phyloP scores from a whole-genome alignment of 495 filamentous ascomycete genomes.

The Sabuloglossum arenarium region DNA sequence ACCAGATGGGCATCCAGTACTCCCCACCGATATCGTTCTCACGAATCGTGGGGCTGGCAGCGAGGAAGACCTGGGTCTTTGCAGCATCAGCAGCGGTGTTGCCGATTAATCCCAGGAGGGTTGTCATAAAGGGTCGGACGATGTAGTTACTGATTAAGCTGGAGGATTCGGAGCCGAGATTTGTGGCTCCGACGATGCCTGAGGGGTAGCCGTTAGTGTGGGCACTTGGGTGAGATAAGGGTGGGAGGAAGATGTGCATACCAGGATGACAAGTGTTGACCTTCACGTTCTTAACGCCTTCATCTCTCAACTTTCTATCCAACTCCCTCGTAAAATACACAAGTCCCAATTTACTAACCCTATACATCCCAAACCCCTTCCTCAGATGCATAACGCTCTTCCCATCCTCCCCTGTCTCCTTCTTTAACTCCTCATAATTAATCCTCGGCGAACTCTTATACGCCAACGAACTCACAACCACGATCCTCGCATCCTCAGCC shows the following conservation, averaged over 20 bases:
- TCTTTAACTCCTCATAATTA: slow-evolving; percentile 7
- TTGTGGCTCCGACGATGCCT: background rate
- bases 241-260: background rate
- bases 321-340: slow-evolving; percentile 9
- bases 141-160: background rate
- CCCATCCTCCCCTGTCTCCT: slow-evolving; percentile 3
- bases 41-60: slow-evolving; percentile 4
- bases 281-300: slow-evolving; percentile 6
- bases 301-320: slow-evolving; percentile 2
- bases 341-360: slow-evolving; percentile 6
- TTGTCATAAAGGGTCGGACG: background rate
- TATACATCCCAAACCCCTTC: slow-evolving; percentile 5
- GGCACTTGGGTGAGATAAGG: background rate
- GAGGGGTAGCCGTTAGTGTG: background rate
- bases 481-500: slow-evolving; percentile 7
- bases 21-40: slow-evolving; percentile 8
- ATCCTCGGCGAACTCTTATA: slow-evolving; percentile 5
- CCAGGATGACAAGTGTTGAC: slow-evolving; percentile 11
- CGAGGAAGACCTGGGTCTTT: slow-evolving; percentile 12
- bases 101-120: slow-evolving; percentile 1
- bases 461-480: slow-evolving; percentile 9
- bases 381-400: slow-evolving; percentile 3
- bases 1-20: slow-evolving; percentile 9
- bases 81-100: slow-evolving; percentile 7
- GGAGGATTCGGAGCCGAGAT: background rate